Conservation (phyloP, 805 yeast species). For the Cyberlindnera mycetangii region DNA sequence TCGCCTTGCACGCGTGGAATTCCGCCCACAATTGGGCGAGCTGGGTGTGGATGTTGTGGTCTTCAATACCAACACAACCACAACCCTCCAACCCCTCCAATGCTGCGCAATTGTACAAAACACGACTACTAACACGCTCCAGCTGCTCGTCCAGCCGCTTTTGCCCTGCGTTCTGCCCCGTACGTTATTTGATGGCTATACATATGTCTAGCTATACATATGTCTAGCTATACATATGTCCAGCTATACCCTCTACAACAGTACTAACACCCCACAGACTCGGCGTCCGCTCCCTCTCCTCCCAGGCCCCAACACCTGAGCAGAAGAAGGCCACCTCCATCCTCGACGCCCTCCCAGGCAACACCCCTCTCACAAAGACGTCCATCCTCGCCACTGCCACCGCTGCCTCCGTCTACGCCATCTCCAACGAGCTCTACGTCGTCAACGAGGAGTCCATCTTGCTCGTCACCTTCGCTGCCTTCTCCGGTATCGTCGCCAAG, state of each 20-base stretch:
- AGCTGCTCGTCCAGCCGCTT: slow-evolving; percentile 26
- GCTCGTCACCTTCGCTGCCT: slow-evolving; percentile 74
- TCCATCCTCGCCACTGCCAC: slow-evolving; percentile 93
- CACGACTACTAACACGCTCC: slow-evolving; percentile 1
- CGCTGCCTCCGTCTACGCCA: slow-evolving; percentile 92
- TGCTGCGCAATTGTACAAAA: too few species aligned
- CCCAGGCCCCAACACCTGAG: slow-evolving; percentile 53
- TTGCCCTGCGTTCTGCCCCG: slow-evolving; percentile 37
- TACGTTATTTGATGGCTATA: too few species aligned
- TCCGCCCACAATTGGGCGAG: too few species aligned
- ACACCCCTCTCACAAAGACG: slow-evolving; percentile 82
- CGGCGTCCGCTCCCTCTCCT: slow-evolving; percentile 64
- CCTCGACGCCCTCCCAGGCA: slow-evolving; percentile 92
- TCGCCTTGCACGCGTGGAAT: neutral
- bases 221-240: too few species aligned
- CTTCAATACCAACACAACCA: neutral
- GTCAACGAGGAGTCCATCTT: slow-evolving; percentile 92
- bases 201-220: too few species aligned
- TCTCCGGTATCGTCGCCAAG: slow-evolving; percentile 75
- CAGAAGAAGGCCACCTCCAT: slow-evolving; percentile 92
- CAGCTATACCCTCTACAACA: too few species aligned
- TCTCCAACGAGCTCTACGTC: slow-evolving; percentile 89
- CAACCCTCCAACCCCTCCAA: neutral
- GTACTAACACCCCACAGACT: slow-evolving; percentile 30
- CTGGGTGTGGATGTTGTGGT: neutral